Percentiles rank a stretch among this genome's conserved stretches.
These are phyloP conservation scores for Eucalyptus pumila DNA, from an alignment of 345 rosid genomes.

Conservation along the genomic window DNA sequence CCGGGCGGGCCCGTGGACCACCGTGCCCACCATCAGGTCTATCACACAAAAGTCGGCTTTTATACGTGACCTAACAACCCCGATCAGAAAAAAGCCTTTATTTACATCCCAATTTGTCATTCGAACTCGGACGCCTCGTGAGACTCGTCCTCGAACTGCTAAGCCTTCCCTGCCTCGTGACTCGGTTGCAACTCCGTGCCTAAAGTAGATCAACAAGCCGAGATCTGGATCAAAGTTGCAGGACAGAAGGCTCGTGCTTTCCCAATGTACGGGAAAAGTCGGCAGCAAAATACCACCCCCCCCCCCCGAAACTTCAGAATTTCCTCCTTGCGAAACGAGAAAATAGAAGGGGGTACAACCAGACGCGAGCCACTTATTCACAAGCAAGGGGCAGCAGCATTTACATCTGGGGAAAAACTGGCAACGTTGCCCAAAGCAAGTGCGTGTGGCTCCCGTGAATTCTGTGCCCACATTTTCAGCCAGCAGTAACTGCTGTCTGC, in stretches of 20 bases:
- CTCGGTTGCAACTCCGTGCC: neutral
- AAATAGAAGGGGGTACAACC: neutral
- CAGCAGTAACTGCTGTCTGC: neutral
- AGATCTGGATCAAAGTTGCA: neutral
- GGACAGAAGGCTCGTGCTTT: neutral
- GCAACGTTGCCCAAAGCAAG: neutral
- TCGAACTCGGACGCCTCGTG: neutral
- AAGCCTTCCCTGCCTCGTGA: neutral
- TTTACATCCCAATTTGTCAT: neutral
- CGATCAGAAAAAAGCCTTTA: neutral
- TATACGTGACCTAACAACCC: neutral
- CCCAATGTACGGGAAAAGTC: neutral
- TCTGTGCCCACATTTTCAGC: neutral
- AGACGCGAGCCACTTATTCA: neutral
- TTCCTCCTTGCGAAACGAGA: neutral
- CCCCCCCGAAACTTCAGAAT: neutral
- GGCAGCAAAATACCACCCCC: neutral
- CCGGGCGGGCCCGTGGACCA: neutral
- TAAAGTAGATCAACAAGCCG: neutral
- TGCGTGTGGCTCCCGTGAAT: neutral
- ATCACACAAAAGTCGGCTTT: neutral
- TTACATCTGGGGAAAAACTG: neutral
- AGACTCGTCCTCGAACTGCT: neutral
- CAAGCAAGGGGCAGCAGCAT: neutral
- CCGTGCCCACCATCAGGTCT: neutral